A percentile compares a stretch with the other conserved stretches of the same genome.
Conservation (phyloP, 495 filamentous ascomycete species). For the Podospora sp. region DNA sequence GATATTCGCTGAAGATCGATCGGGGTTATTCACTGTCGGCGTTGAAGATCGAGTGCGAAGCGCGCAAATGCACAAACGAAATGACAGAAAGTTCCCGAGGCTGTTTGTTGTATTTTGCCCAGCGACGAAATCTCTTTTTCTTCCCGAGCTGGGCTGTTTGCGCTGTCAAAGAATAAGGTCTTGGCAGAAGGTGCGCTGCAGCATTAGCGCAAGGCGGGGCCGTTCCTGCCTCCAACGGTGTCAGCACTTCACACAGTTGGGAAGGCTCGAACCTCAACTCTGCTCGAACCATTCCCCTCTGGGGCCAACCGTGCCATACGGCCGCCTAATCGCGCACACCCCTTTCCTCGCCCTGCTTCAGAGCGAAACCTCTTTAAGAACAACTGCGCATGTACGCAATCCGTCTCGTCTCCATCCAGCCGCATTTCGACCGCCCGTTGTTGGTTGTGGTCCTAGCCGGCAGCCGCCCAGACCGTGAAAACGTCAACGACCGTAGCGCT, state of each 20-base stretch:
- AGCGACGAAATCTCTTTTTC: neutral
- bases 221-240: neutral
- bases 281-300: conserved; percentile 1
- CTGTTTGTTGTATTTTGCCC: neutral
- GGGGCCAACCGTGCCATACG: conserved; percentile 4
- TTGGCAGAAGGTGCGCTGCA: neutral
- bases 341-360: neutral
- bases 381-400: neutral
- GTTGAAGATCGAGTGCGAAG: conserved; percentile 3
- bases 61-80: neutral
- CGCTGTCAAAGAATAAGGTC: neutral
- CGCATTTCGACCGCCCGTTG: neutral
- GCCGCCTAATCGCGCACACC: conserved; percentile 7
- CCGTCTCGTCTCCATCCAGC: neutral
- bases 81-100: neutral
- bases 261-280: too few relatives aligned
- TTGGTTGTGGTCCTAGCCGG: neutral
- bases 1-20: conserved; percentile 8
- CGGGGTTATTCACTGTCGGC: neutral
- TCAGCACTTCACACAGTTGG: neutral
- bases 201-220: conserved; percentile 3
- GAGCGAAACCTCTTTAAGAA: neutral
- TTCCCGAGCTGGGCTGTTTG: neutral
- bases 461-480: neutral
- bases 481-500: neutral